Conservation (phyloP, 106 monocot genomes). For the Alisma plantagoaquatica region DNA sequence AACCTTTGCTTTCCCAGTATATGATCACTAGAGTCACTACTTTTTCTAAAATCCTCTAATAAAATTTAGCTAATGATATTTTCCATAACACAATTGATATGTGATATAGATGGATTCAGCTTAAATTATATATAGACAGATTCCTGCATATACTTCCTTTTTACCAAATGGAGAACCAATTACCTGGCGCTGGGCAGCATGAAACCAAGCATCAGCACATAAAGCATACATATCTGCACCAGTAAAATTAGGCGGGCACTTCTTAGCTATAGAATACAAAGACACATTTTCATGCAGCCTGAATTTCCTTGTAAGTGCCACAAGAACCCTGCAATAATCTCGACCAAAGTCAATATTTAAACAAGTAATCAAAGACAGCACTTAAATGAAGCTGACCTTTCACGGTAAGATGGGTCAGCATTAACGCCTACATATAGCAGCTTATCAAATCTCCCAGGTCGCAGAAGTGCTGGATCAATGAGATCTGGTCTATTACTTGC, state of each 20-base stretch:
- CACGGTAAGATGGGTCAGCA: conserved; percentile 65
- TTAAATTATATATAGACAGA: not conserved
- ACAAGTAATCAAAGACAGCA: not conserved
- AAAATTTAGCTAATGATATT: not conserved
- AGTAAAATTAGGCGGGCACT: conserved; percentile 84
- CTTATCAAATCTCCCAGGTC: conserved; percentile 91
- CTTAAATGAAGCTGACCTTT: conserved; percentile 34
- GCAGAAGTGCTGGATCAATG: conserved; percentile 85
- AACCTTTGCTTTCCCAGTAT: not conserved
- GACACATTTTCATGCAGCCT: conserved; percentile 71
- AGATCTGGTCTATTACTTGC: conserved; percentile 96
- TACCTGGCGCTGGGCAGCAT: conserved; percentile 83
- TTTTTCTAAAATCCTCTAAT: not conserved
- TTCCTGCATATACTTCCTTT: too few species aligned
- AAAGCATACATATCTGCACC: conserved; percentile 99
- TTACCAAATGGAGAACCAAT: too few species aligned
- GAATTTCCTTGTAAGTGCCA: conserved; percentile 80
- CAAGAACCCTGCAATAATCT: conserved; percentile 45
- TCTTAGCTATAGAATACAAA: conserved; percentile 66
- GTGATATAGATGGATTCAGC: not conserved
- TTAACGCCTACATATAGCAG: conserved; percentile 92
- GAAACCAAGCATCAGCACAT: conserved; percentile 99
- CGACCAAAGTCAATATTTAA: not conserved
- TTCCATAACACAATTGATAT: not conserved
- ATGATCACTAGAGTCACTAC: not conserved